phyloP scores from a whole-genome alignment of 1,139 yeast species.

The Arxiozyma bovina region DNA sequence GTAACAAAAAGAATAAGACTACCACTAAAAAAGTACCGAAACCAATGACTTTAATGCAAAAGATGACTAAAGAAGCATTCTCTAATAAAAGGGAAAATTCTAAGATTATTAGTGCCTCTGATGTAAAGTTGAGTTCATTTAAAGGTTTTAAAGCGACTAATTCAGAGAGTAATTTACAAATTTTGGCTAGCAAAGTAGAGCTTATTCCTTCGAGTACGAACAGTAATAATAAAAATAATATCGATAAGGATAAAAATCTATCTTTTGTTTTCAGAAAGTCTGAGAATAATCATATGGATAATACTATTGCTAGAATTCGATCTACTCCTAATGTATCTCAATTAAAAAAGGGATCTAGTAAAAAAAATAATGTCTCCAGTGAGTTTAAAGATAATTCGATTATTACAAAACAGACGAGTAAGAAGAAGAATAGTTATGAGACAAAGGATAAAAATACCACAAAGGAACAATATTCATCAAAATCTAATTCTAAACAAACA shows the following conservation, averaged over 20 bases:
- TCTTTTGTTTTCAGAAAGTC: not conserved
- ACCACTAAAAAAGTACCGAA: constrained; percentile 11
- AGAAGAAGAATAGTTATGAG: not conserved
- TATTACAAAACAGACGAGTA: not conserved
- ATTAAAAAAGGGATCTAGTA: not conserved
- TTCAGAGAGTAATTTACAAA: constrained; percentile 1
- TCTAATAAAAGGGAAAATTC: constrained; percentile 22
- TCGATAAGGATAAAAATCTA: not conserved
- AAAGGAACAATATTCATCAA: not conserved
- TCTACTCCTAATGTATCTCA: not conserved
- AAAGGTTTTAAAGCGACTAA: constrained; percentile 24
- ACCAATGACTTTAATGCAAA: constrained; percentile 21
- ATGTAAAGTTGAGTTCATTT: constrained; percentile 28
- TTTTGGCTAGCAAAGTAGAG: not conserved
- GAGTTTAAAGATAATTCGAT: not conserved
- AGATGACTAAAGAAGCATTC: constrained; percentile 22
- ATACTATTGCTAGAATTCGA: not conserved
- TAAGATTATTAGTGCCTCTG: constrained; percentile 24
- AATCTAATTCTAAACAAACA: not conserved
- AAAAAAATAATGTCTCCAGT: not conserved
- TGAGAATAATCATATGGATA: not conserved
- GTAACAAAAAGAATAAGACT: constrained; percentile 8
- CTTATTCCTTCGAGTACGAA: not conserved
- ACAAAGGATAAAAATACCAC: not conserved
- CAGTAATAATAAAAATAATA: not conserved